These are phyloP conservation scores for Phylloporus rhodoxanthus DNA, from an alignment of 768 basidiomycete species.

Conservation along the genomic window DNA sequence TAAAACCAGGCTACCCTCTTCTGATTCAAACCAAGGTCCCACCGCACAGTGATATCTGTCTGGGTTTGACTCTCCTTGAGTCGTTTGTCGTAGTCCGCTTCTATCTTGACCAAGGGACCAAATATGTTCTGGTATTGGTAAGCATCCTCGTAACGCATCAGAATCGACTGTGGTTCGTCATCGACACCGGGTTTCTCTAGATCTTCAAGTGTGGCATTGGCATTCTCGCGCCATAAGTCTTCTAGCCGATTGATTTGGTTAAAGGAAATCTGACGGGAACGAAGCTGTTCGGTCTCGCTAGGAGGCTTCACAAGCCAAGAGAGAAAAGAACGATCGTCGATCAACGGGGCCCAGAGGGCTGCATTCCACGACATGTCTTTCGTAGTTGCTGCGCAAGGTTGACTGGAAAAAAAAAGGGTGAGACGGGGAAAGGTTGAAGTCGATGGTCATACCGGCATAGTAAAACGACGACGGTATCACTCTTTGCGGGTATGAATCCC, in stretches of 20 bases:
- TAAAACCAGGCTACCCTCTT: conserved; percentile 98
- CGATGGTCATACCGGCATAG: conserved; percentile 72
- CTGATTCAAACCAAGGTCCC: conserved; percentile 98
- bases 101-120: conserved; percentile 98
- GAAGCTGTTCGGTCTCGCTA: conserved; percentile 90
- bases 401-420: conserved; percentile 44
- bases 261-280: conserved; percentile 95
- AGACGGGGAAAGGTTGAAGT: background rate
- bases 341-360: conserved; percentile 94
- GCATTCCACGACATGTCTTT: conserved; percentile 99
- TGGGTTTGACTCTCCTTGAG: conserved; percentile 99
- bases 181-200: conserved; percentile 96
- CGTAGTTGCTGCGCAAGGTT: conserved; percentile 95
- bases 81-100: conserved; percentile 97
- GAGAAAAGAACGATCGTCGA: conserved; percentile 97
- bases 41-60: conserved; percentile 90
- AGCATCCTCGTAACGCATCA: conserved; percentile 92
- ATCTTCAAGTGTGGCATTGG: conserved; percentile 90
- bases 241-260: conserved; percentile 96
- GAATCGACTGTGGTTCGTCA: conserved; percentile 91
- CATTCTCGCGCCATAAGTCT: conserved; percentile 96
- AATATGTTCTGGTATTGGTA: conserved; percentile 99
- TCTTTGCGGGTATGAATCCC: conserved; percentile 98
- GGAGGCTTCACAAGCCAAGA: conserved; percentile 99
- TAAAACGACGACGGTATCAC: conserved; percentile 96